These are phyloP conservation scores for Phytomonas serpens DNA, from an alignment of 208 protist species.

Conservation along the genomic window DNA sequence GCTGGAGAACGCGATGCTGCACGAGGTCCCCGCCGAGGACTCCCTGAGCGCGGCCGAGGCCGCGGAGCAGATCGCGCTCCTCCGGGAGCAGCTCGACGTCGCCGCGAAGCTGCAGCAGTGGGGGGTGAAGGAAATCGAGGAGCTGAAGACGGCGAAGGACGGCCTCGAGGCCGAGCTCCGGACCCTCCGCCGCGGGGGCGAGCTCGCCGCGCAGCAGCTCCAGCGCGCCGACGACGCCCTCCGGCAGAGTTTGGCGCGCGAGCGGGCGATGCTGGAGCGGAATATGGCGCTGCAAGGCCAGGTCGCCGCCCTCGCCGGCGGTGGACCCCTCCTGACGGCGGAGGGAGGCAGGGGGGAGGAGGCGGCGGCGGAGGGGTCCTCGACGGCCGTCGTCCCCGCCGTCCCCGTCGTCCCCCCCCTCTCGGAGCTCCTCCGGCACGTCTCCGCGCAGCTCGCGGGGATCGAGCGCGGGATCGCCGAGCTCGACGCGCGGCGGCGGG, in stretches of 20 bases:
- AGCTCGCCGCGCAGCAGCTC: neutral
- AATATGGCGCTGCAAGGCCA: conserved; percentile 31
- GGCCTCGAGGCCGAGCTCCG: conserved; percentile 15
- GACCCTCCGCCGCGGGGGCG: neutral
- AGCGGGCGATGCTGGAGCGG: conserved; percentile 30
- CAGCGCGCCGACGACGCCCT: conserved; percentile 16
- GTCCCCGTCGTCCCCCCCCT: neutral
- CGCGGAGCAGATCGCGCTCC: conserved; percentile 40
- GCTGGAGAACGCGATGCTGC: conserved; percentile 60
- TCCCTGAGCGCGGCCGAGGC: conserved; percentile 60
- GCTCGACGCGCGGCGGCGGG: neutral
- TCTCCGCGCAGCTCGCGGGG: neutral
- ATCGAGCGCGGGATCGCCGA: neutral
- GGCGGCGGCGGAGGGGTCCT: neutral
- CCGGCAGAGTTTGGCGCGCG: conserved; percentile 25
- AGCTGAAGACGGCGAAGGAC: conserved; percentile 16
- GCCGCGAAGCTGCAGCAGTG: conserved; percentile 26
- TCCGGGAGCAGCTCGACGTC: conserved; percentile 44
- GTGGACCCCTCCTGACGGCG: conserved; percentile 6
- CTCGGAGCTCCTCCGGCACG: neutral
- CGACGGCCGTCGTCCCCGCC: neutral
- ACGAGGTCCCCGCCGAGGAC: conserved; percentile 59
- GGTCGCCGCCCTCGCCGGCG: conserved; percentile 19
- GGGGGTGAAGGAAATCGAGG: conserved; percentile 18
- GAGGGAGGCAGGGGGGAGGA: conserved; percentile 4